These are phyloP conservation scores for Fusarium nisikadoi DNA, from an alignment of 2,329 filamentous ascomycete species.

Conservation along the genomic window DNA sequence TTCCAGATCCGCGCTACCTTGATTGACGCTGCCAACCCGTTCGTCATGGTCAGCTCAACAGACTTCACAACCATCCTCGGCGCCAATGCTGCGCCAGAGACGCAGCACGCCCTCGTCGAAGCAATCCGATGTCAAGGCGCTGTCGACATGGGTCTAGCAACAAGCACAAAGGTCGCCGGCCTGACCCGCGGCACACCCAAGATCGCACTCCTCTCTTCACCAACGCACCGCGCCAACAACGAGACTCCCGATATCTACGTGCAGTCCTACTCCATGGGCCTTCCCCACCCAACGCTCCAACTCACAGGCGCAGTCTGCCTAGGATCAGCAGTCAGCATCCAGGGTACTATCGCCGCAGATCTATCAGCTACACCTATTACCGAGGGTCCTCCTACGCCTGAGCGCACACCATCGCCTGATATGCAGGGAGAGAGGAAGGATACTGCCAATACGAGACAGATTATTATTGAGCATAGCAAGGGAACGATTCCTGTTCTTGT, in stretches of 20 bases:
- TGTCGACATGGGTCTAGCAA: slow-evolving; percentile 66
- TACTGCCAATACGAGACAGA: neutral
- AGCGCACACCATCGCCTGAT: slow-evolving; percentile 35
- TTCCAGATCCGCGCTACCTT: slow-evolving; percentile 49
- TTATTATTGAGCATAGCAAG: slow-evolving; percentile 45
- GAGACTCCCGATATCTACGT: slow-evolving; percentile 53
- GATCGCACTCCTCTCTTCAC: slow-evolving; percentile 61
- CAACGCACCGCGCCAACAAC: neutral
- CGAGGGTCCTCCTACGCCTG: slow-evolving; percentile 15
- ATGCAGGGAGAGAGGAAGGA: neutral
- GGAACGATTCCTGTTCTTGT: slow-evolving; percentile 40
- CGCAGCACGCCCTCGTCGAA: slow-evolving; percentile 52
- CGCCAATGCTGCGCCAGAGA: neutral
- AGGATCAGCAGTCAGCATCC: slow-evolving; percentile 55
- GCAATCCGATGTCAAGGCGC: slow-evolving; percentile 64
- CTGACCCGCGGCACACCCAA: slow-evolving; percentile 59
- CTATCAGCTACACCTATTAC: slow-evolving; percentile 3
- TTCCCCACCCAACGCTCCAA: slow-evolving; percentile 63
- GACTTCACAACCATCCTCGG: slow-evolving; percentile 35
- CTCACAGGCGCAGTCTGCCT: slow-evolving; percentile 62
- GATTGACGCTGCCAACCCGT: slow-evolving; percentile 53
- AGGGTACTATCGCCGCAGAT: slow-evolving; percentile 53
- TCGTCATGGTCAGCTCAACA: slow-evolving; percentile 59
- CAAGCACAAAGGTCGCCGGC: slow-evolving; percentile 49
- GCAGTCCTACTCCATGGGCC: slow-evolving; percentile 61